phyloP scores from a whole-genome alignment of 495 filamentous ascomycete species.

The Xanthoparmelia taractica region DNA sequence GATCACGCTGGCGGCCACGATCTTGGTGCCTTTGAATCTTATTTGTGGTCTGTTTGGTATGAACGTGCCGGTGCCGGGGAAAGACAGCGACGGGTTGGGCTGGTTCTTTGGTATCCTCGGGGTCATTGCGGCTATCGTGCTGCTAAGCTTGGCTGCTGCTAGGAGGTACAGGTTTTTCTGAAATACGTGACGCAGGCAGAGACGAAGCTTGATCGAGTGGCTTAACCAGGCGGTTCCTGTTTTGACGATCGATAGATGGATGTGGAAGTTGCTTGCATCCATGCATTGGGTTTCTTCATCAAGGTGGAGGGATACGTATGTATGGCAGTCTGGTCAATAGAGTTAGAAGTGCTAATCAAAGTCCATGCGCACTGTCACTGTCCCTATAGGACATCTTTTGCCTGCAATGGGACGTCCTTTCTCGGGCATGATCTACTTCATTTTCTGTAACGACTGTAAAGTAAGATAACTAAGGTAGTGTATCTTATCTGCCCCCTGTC shows the following conservation, averaged over 20 bases:
- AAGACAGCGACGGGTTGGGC: constrained; percentile 42
- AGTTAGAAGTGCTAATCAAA: no score
- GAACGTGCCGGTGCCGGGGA: constrained; percentile 83
- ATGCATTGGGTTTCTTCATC: neutral
- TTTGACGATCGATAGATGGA: neutral
- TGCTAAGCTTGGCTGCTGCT: constrained; percentile 44
- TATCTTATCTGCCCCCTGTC: neutral
- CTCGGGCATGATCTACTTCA: neutral
- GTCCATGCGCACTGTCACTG: no score
- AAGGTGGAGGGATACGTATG: no score
- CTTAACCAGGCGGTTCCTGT: neutral
- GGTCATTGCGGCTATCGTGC: constrained; percentile 51
- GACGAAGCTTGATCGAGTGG: neutral
- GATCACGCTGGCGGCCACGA: constrained; percentile 89
- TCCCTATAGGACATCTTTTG: no score
- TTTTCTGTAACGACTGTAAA: neutral
- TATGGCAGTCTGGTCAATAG: no score
- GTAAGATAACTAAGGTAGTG: neutral
- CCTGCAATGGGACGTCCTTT: no score
- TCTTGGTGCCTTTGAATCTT: constrained; percentile 93
- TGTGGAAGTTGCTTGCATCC: neutral
- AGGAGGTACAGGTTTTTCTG: constrained; percentile 42
- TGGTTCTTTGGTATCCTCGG: constrained; percentile 82
- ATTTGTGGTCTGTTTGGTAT: constrained; percentile 95
- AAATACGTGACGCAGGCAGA: neutral